phyloP scores from a whole-genome alignment of 345 rosid genomes.

The Sisymbrium irio region DNA sequence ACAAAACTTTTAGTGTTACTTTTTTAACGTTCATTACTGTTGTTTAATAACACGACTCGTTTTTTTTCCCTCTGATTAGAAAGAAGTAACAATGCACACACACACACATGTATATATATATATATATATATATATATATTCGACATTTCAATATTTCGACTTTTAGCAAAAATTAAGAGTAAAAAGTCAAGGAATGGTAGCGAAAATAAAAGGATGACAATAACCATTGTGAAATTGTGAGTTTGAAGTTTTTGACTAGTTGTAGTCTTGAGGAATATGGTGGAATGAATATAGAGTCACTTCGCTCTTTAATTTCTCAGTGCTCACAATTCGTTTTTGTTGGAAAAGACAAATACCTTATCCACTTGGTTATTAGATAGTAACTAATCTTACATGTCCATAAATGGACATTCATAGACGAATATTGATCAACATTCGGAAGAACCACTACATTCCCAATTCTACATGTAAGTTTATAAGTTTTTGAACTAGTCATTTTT shows the following conservation, averaged over 20 bases:
- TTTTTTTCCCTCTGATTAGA: background rate
- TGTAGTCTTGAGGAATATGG: conserved; percentile 12
- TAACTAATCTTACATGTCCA: background rate
- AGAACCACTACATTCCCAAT: background rate
- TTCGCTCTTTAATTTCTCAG: conserved; percentile 17
- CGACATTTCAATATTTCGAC: background rate
- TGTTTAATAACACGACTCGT: background rate
- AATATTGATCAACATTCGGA: conserved; percentile 2
- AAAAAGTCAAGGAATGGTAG: too few species aligned
- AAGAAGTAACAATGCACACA: too few species aligned
- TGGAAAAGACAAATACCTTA: conserved; percentile 16
- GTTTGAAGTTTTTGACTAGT: conserved; percentile 10
- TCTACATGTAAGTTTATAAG: background rate
- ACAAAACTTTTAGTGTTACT: too few species aligned
- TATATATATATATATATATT: too few species aligned
- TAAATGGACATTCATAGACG: background rate
- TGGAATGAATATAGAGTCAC: conserved; percentile 24
- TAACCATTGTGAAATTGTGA: background rate
- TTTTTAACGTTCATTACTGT: background rate
- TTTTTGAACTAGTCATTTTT: background rate
- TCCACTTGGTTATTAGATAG: conserved; percentile 11
- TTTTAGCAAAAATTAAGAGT: background rate
- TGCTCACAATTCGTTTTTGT: conserved; percentile 27
- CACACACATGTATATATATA: too few species aligned
- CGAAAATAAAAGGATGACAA: background rate